Conservation (phyloP, 2,329 filamentous ascomycete genomes). For the Penicillium concentricum region DNA sequence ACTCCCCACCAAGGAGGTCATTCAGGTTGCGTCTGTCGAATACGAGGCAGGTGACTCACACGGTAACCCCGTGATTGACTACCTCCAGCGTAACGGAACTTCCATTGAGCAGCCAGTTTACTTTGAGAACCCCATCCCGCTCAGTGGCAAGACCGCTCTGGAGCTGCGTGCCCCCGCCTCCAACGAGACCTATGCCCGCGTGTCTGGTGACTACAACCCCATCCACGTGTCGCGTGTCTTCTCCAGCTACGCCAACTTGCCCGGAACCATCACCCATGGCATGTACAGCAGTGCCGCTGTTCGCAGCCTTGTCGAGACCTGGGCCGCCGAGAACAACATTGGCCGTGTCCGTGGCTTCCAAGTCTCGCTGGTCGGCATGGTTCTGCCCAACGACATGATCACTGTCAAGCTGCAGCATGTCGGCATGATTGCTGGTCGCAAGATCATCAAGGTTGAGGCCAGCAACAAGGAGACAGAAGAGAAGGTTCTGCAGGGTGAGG, state of each 20-base stretch:
- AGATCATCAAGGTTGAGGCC: constrained; percentile 98
- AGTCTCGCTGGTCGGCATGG: constrained; percentile 96
- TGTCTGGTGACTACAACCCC: constrained; percentile 97
- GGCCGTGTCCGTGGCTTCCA: constrained; percentile 97
- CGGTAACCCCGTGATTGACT: constrained; percentile 95
- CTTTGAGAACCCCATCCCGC: constrained; percentile 95
- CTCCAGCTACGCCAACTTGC: constrained; percentile 89
- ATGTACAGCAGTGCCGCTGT: constrained; percentile 99
- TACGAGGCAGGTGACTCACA: constrained; percentile 90
- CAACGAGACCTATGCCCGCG: constrained; percentile 96
- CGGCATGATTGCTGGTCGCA: constrained; percentile 95
- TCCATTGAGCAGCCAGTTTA: constrained; percentile 94
- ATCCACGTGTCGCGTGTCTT: constrained; percentile 98
- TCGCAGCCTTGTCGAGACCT: constrained; percentile 92
- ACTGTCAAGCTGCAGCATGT: constrained; percentile 94
- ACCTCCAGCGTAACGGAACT: constrained; percentile 85
- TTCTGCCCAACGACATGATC: constrained; percentile 92
- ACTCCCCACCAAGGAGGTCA: constrained; percentile 92
- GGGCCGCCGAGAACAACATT: constrained; percentile 98
- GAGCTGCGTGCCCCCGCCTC: constrained; percentile 87
- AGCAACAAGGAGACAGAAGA: constrained; percentile 95
- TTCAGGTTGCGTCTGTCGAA: constrained; percentile 95
- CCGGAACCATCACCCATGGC: constrained; percentile 96
- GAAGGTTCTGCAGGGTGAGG: constrained; percentile 91
- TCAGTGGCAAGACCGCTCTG: constrained; percentile 87